Base-by-base conservation (phyloP, 1,284 basidiomycete species). In the Marasmius fiardii region DNA sequence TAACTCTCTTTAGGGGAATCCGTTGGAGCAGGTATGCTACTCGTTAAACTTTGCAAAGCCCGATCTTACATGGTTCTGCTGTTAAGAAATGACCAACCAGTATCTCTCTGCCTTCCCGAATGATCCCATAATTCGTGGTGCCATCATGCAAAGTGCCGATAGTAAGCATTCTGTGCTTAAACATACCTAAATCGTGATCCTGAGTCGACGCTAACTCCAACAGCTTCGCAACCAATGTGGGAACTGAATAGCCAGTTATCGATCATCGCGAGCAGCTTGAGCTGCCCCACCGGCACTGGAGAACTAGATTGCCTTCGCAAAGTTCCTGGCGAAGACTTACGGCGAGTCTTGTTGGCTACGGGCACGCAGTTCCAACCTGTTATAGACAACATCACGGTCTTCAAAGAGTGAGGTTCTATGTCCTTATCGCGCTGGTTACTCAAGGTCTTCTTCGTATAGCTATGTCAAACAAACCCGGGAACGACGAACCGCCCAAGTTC, bases 291-390 rank as follows among this genome's bases (percentile, higher is more conserved):
- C 0, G 68, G 67, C 6, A 56, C 51, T 10, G 73, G 74, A 1
- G 65, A 69, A 35, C 65, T 77, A 3, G 70, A 71, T 50, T 77
- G 75, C 58, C 61, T 77, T 35, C 64, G 74, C 20, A 69, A 47
- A 11, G 73, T 73, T 53, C 64, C 68, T 14, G 73, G 67, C 2
- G 45, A 61, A 3, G 68, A 70, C 11, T 60, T 75, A 26, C 67
- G 70, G 56, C 60, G 64, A 33, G 66, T 68, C 3, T 59, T 74
- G 14, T 54, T 76, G 6, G 65, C 65, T 6, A 72, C 71, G 21
- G 71, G 69, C 16, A 66, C 69, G 12, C 74, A 76, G 60, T 75
- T 75, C 59, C 75, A 76, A 58, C 74, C 75, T 24, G 73, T 76
- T 1, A 74, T 71, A 4, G 75, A 77, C 55, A 75, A 75, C 58